Evolutionary conservation across 257 asterid genomes (phyloP), one percentile per base, ranked within the genome.

Genomic region (Nicotiana tomentosiformis): DNA sequence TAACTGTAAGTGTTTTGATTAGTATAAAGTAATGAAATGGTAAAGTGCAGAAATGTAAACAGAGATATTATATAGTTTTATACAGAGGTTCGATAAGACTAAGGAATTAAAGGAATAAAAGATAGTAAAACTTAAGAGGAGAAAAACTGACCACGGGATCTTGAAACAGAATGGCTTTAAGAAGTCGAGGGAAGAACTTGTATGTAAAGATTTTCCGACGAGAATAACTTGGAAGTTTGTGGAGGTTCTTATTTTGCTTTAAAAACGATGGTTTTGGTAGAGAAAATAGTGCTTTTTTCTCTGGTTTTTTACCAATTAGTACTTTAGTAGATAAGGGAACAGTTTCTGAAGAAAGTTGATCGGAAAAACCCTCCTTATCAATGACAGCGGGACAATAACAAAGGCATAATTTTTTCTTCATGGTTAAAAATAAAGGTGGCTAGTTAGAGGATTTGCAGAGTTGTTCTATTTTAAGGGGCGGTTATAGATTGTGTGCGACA

Each of bases 341-440:
- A 74, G 26, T 6, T 3, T 57, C 17, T 58, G 29, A 29, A 58
- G 64, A 58, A 58, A 23, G 7, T 26, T 49, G 55, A 66, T 66
- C 72, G 49, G 67, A 60, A 49, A 9, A 9, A 16, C 56, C 82
- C 16, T 67, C 78, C 20, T 77, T 49, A n/a, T 85, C 84, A 4
- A 78, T 17, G 17, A 56, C 84, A 7, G 67, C 30, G 0, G 88
- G 86, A 37, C 79, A 66, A 26, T 82, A 85, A 83, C 88, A 85
- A 43, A 82, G 86, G 14, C 78, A 66, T n/a, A 85, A 58, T 29
- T 70, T 85, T 67, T 77, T 82, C 86, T 85, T 85, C 88, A 85
- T 85, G n/a, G 9, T 80, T 80, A 43, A 30, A 16, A 23, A 16
- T 32, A 7, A 32, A 10, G 16, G 72, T 51, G 23, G 49, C 20